phyloP scores from a whole-genome alignment of 2,329 filamentous ascomycete species.

The Albophoma yamanashiensis region DNA sequence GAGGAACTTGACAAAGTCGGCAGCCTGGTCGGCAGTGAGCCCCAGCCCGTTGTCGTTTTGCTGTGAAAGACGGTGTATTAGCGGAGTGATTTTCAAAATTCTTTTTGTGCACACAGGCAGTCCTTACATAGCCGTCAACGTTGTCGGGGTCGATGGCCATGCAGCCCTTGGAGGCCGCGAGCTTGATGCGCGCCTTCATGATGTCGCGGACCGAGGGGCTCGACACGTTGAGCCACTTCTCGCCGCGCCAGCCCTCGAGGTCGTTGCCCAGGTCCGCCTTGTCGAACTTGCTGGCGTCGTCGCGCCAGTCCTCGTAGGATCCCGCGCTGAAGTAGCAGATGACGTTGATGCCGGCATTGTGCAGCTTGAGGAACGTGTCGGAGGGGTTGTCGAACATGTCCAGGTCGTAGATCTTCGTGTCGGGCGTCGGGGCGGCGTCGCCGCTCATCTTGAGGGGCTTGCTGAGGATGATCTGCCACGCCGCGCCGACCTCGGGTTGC shows the following conservation, averaged over 20 bases:
- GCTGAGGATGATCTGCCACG: conserved; percentile 53
- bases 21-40: conserved; percentile 44
- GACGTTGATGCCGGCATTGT: conserved; percentile 46
- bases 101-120: too few species aligned
- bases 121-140: conserved; percentile 50
- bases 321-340: conserved; percentile 71
- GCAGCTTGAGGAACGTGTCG: conserved; percentile 40
- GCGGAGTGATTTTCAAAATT: neutral
- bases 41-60: conserved; percentile 52
- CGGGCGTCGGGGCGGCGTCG: conserved; percentile 25
- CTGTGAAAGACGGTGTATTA: conserved; percentile 6
- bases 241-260: conserved; percentile 54
- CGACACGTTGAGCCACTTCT: conserved; percentile 54
- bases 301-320: conserved; percentile 53
- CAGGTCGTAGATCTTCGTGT: conserved; percentile 39
- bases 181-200: conserved; percentile 49
- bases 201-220: conserved; percentile 50
- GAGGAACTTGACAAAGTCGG: conserved; percentile 51
- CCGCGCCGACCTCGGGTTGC: conserved; percentile 39
- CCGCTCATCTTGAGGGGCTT: conserved; percentile 26
- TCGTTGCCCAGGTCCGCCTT: conserved; percentile 43
- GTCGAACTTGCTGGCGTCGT: conserved; percentile 45
- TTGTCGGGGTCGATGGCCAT: conserved; percentile 64
- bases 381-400: conserved; percentile 44
- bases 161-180: conserved; percentile 52